phyloP scores from a whole-genome alignment of 1,139 yeast species.

The Suhomyces ambrosiae region DNA sequence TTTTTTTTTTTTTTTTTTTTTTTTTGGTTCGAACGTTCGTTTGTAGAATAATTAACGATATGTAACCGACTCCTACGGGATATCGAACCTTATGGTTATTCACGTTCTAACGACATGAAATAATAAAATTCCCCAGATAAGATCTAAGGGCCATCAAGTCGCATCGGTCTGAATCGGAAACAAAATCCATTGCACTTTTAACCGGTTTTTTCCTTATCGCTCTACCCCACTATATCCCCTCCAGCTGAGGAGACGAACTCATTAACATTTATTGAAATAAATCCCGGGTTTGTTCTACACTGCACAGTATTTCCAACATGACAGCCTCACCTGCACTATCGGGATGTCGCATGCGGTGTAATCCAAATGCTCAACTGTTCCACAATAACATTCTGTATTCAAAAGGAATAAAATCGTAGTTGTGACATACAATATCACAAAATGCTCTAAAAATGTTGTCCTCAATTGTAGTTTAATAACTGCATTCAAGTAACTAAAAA shows the following conservation, averaged over 20 bases:
- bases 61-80: background rate
- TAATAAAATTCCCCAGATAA: too few species aligned
- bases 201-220: conserved; percentile 7
- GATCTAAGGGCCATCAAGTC: too few species aligned
- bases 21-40: too few species aligned
- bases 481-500: background rate
- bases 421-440: background rate
- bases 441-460: background rate
- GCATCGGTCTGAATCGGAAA: conserved; percentile 5
- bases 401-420: background rate
- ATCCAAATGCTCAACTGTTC: background rate
- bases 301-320: background rate
- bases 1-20: too few species aligned
- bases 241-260: background rate
- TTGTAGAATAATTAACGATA: too few species aligned
- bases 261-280: conserved; percentile 1
- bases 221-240: background rate
- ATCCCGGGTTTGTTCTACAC: conserved; percentile 1
- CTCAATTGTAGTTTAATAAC: background rate
- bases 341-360: background rate
- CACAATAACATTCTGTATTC: background rate
- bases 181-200: background rate
- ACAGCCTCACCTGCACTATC: background rate
- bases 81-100: too few species aligned
- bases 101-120: too few species aligned